Percentiles rank a stretch among this genome's conserved stretches.
Evolutionary conservation across 805 yeast genomes (phyloP).

Genomic region (Myxozyma geophila): DNA sequence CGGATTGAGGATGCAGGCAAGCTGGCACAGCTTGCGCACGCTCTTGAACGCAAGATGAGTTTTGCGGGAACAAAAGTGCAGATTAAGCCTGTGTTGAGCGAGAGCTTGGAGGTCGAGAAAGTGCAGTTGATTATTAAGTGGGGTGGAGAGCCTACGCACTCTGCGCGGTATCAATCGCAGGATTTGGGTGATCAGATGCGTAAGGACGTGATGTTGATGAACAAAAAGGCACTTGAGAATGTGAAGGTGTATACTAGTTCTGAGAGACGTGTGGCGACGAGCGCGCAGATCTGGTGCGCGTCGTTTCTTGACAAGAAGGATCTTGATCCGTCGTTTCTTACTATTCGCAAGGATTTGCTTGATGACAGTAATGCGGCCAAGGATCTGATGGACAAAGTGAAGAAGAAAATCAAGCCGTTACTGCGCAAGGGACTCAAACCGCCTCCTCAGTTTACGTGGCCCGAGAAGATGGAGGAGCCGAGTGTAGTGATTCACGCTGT

Average conservation of each 20-base stretch:
- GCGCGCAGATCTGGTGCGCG: slow-evolving; percentile 85
- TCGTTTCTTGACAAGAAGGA: slow-evolving; percentile 74
- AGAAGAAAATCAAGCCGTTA: slow-evolving; percentile 92
- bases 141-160: slow-evolving; percentile 99
- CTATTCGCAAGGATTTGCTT: slow-evolving; percentile 83
- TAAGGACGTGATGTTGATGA: slow-evolving; percentile 84
- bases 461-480: slow-evolving; percentile 97
- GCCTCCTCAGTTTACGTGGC: slow-evolving; percentile 98
- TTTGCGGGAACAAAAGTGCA: slow-evolving; percentile 98
- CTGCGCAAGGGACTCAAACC: slow-evolving; percentile 95
- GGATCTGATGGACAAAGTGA: slow-evolving; percentile 95
- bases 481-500: slow-evolving; percentile 91
- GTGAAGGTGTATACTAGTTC: slow-evolving; percentile 88
- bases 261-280: slow-evolving; percentile 90
- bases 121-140: slow-evolving; percentile 95
- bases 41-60: slow-evolving; percentile 83
- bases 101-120: slow-evolving; percentile 72
- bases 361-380: slow-evolving; percentile 99
- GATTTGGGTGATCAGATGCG: slow-evolving; percentile 96
- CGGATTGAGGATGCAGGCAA: slow-evolving; percentile 83
- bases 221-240: slow-evolving; percentile 80
- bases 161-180: slow-evolving; percentile 90
- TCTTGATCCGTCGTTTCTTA: slow-evolving; percentile 75
- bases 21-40: slow-evolving; percentile 72
- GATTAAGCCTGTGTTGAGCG: slow-evolving; percentile 80